Conservation (phyloP, 257 asterid species). For the Plantago ovata region DNA sequence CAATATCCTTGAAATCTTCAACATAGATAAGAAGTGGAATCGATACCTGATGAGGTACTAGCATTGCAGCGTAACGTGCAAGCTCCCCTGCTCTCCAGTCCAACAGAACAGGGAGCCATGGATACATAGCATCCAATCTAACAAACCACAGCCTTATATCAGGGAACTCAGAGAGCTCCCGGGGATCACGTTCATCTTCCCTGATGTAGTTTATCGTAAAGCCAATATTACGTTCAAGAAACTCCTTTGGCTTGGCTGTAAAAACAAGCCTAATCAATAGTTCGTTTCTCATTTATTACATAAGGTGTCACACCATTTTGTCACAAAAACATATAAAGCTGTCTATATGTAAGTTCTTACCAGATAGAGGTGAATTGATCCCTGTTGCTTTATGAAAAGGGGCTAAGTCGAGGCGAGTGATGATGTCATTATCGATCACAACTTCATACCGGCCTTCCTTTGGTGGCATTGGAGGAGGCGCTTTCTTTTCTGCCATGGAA, state of each 20-base stretch:
- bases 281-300: background rate
- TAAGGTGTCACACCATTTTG: background rate
- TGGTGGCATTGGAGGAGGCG: conserved; percentile 71
- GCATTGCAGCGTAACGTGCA: conserved; percentile 88
- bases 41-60: conserved; percentile 84
- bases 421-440: conserved; percentile 55
- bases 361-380: conserved; percentile 38
- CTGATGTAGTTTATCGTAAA: conserved; percentile 63
- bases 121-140: conserved; percentile 59
- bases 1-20: too few species aligned
- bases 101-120: conserved; percentile 83
- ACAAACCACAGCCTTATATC: conserved; percentile 89
- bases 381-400: conserved; percentile 58
- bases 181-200: conserved; percentile 65
- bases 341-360: conserved; percentile 23
- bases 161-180: conserved; percentile 79
- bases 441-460: conserved; percentile 65
- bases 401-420: conserved; percentile 47
- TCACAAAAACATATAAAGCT: background rate
- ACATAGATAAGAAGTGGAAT: background rate
- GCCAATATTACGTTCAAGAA: conserved; percentile 65
- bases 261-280: background rate
- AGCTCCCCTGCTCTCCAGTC: conserved; percentile 97
- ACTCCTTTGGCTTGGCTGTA: conserved; percentile 54
- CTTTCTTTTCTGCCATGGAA: conserved; percentile 33